Evolutionary conservation across 495 filamentous ascomycete species (phyloP).

Genomic region (Staphylotrichum longicolle): DNA sequence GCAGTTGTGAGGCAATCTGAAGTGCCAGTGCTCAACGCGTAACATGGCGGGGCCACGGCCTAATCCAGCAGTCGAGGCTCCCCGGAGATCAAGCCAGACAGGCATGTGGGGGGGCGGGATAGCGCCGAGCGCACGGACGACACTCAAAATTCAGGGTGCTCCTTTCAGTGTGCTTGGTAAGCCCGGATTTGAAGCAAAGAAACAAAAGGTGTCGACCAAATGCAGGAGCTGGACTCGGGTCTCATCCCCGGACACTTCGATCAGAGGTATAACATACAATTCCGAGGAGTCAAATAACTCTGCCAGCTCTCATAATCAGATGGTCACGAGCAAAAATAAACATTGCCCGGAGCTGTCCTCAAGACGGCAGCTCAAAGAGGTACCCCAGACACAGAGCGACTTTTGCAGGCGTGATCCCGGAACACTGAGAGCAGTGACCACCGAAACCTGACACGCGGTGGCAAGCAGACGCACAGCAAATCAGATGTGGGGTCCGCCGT

Average conservation of each 20-base stretch:
- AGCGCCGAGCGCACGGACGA: conserved; percentile 20
- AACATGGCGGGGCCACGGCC: conserved; percentile 12
- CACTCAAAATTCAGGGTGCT: conserved; percentile 17
- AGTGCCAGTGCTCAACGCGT: conserved; percentile 6
- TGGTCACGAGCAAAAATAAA: no score
- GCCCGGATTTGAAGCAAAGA: neutral
- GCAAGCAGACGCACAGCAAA: neutral
- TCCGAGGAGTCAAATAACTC: no score
- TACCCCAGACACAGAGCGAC: neutral
- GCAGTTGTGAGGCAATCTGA: conserved; percentile 1
- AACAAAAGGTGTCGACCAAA: neutral
- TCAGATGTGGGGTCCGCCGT: neutral
- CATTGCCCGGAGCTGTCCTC: no score
- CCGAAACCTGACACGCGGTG: no score
- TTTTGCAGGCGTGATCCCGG: neutral
- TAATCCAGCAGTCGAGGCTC: conserved; percentile 13
- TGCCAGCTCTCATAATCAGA: no score
- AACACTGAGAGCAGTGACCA: no score
- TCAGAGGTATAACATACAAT: no score
- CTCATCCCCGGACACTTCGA: no score
- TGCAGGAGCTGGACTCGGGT: no score
- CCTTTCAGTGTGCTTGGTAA: conserved; percentile 10
- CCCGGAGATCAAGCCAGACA: conserved; percentile 12
- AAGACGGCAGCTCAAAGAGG: no score
- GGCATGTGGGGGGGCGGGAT: conserved; percentile 11